Percentiles rank a stretch among this genome's conserved stretches.
These are phyloP conservation scores for Leccinum imitatum DNA, from an alignment of 768 basidiomycete genomes.

Conservation along the genomic window DNA sequence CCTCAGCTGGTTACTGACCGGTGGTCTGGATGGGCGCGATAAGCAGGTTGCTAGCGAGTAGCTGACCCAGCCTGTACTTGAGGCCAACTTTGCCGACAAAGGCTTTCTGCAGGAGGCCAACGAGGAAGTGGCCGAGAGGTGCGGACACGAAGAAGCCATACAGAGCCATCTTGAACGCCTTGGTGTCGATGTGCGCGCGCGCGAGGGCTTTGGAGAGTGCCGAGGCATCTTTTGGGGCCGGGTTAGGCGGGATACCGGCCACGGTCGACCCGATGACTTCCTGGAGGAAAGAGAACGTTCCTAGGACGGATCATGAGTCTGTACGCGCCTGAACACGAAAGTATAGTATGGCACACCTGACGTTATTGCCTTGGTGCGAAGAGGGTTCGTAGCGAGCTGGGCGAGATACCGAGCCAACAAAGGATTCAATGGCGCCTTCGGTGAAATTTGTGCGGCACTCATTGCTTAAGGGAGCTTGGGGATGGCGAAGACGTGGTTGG, in stretches of 20 bases:
- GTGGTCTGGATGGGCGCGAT: slow-evolving; percentile 73
- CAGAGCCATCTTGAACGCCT: slow-evolving; percentile 79
- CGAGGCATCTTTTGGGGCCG: slow-evolving; percentile 54
- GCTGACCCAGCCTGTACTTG: slow-evolving; percentile 63
- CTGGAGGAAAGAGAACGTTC: slow-evolving; percentile 64
- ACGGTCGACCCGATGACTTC: slow-evolving; percentile 77
- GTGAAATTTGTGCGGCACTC: slow-evolving; percentile 31
- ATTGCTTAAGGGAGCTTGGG: slow-evolving; percentile 25
- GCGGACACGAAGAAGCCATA: slow-evolving; percentile 86
- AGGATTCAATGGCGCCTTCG: slow-evolving; percentile 35
- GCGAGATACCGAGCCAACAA: slow-evolving; percentile 69
- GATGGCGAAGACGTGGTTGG: background rate
- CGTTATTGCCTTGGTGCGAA: slow-evolving; percentile 80
- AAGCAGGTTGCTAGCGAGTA: slow-evolving; percentile 74
- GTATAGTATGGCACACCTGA: slow-evolving; percentile 42
- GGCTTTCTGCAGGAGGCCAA: slow-evolving; percentile 67
- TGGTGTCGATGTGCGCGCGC: slow-evolving; percentile 57
- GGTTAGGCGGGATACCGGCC: slow-evolving; percentile 56
- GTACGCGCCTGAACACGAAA: background rate
- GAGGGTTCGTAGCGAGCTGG: slow-evolving; percentile 64
- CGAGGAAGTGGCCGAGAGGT: slow-evolving; percentile 73
- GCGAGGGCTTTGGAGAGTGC: slow-evolving; percentile 52
- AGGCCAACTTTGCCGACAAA: slow-evolving; percentile 76
- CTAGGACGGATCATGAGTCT: slow-evolving; percentile 28
- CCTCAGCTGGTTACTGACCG: slow-evolving; percentile 41